A percentile compares a stretch with the other conserved stretches of the same genome.
Conservation (phyloP, 441 rosid genomes). For the Populus hybrid region DNA sequence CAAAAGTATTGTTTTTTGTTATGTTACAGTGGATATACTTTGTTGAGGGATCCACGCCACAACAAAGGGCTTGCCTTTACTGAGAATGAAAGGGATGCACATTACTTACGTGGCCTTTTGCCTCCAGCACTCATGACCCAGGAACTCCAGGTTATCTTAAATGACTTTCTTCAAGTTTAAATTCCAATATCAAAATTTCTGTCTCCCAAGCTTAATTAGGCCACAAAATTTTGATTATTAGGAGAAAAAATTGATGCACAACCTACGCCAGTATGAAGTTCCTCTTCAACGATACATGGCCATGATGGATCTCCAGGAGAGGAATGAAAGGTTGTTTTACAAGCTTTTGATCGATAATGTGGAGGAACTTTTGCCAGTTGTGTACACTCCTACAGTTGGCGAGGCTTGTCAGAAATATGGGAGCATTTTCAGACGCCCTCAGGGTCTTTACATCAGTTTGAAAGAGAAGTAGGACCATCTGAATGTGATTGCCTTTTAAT, state of each 20-base stretch:
- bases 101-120: constrained; percentile 88
- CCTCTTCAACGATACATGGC: constrained; percentile 91
- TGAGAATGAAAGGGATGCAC: constrained; percentile 88
- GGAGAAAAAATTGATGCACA: constrained; percentile 84
- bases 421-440: constrained; percentile 90
- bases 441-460: constrained; percentile 92
- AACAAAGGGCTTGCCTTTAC: constrained; percentile 92
- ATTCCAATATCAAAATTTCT: not conserved
- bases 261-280: constrained; percentile 78
- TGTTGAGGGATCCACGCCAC: constrained; percentile 88
- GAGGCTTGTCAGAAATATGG: constrained; percentile 99
- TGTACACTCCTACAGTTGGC: constrained; percentile 97
- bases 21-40: constrained; percentile 65
- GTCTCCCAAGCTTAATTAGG: not conserved
- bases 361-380: constrained; percentile 93
- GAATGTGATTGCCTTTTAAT: not conserved
- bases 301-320: constrained; percentile 97
- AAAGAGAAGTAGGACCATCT: constrained; percentile 65
- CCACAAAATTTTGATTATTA: constrained; percentile 24
- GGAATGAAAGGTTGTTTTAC: constrained; percentile 89
- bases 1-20: not conserved
- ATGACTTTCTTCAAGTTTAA: not conserved
- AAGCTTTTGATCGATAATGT: constrained; percentile 91
- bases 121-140: constrained; percentile 75
- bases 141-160: constrained; percentile 66